Evolutionary conservation across 768 basidiomycete genomes (phyloP).

Genomic region (Mycena maculata): DNA sequence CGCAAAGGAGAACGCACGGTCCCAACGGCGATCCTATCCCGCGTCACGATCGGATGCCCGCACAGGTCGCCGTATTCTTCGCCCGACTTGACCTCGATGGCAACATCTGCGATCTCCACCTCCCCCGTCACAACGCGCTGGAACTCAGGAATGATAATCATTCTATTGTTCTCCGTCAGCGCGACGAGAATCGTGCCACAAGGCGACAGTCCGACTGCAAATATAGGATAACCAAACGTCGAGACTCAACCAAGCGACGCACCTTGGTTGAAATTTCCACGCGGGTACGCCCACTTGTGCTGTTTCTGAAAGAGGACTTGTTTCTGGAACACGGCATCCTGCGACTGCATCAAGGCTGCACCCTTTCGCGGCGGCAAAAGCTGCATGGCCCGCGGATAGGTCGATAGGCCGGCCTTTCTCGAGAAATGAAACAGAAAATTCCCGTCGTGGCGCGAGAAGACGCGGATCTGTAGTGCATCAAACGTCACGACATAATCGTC

Average conservation of each 20-base stretch:
- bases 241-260: background rate
- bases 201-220: constrained; percentile 5
- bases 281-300: background rate
- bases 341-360: background rate
- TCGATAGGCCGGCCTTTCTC: background rate
- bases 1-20: constrained; percentile 2
- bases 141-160: background rate
- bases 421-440: constrained; percentile 15
- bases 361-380: background rate
- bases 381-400: background rate
- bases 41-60: background rate
- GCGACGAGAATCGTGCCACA: constrained; percentile 9
- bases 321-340: background rate
- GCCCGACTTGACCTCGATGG: constrained; percentile 1
- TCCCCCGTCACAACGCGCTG: background rate
- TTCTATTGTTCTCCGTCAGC: background rate
- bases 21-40: constrained; percentile 4
- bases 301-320: constrained; percentile 8
- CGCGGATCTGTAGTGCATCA: background rate
- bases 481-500: background rate
- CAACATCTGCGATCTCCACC: background rate
- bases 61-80: background rate
- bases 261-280: background rate
- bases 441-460: constrained; percentile 20
- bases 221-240: background rate